These are phyloP conservation scores for Tilletia indica DNA, from an alignment of 1,284 basidiomycete genomes.

Conservation along the genomic window DNA sequence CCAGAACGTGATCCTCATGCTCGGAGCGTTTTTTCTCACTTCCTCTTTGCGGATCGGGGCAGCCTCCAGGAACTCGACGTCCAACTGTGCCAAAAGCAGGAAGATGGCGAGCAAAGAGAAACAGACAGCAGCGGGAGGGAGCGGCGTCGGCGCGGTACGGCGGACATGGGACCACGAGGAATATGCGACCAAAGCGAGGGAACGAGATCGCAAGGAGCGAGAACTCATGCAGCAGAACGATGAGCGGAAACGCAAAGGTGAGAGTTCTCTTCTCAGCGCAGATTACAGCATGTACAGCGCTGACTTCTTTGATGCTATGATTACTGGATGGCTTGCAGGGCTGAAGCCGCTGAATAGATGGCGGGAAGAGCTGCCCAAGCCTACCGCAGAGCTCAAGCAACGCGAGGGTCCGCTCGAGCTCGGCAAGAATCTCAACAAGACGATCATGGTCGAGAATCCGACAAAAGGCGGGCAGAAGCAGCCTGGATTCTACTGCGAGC, in stretches of 20 bases:
- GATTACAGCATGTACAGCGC: too few relatives aligned
- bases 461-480: conserved; percentile 39
- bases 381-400: conserved; percentile 44
- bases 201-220: conserved; percentile 41
- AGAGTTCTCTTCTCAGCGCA: conserved; percentile 10
- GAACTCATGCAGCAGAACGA: conserved; percentile 45
- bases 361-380: conserved; percentile 42
- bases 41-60: too few relatives aligned
- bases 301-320: neutral
- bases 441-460: conserved; percentile 47
- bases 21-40: too few relatives aligned
- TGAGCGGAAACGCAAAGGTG: conserved; percentile 32
- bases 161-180: conserved; percentile 49
- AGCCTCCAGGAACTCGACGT: too few relatives aligned
- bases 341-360: conserved; percentile 37
- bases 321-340: conserved; percentile 28
- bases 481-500: conserved; percentile 56
- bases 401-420: conserved; percentile 41
- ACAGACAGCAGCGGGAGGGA: conserved; percentile 21
- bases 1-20: neutral
- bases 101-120: conserved; percentile 15
- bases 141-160: conserved; percentile 45
- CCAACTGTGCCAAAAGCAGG: too few relatives aligned
- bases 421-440: conserved; percentile 47
- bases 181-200: conserved; percentile 41